Conservation (phyloP, 257 asterid genomes). For the Nicotiana attenuata region DNA sequence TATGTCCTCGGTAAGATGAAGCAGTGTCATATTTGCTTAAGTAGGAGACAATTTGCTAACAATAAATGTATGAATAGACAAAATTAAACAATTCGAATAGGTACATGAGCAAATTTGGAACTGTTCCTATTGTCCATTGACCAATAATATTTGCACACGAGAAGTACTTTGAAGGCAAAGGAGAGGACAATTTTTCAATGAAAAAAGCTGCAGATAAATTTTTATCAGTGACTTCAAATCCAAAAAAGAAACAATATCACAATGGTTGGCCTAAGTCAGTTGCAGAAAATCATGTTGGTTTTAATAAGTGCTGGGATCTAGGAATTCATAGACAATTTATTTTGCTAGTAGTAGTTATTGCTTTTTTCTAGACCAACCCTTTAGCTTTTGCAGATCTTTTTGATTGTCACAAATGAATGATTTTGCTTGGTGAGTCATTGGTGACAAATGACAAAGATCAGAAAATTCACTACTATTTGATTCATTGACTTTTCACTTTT, state of each 20-base stretch:
- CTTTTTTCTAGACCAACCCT: conserved; percentile 12
- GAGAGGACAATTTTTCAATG: too few relatives aligned
- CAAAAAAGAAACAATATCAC: neutral
- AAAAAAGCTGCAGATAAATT: neutral
- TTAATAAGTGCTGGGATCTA: conserved; percentile 12
- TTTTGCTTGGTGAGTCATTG: neutral
- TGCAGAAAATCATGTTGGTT: neutral
- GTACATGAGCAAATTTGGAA: neutral
- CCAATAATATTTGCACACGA: neutral
- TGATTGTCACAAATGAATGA: conserved; percentile 8
- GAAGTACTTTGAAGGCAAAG: neutral
- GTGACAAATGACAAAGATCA: neutral
- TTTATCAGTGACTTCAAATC: neutral
- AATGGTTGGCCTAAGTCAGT: neutral
- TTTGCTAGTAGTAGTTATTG: neutral
- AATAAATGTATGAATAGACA: too few relatives aligned
- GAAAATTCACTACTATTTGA: neutral
- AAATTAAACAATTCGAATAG: too few relatives aligned
- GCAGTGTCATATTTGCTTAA: too few relatives aligned
- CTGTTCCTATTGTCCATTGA: neutral
- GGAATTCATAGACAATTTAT: neutral
- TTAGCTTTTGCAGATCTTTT: conserved; percentile 9
- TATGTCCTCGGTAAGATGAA: too few relatives aligned
- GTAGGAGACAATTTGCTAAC: too few relatives aligned
- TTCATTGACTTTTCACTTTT: neutral